These are phyloP conservation scores for Selaginella moellendorffii DNA, from an alignment of 75 land plant genomes.

Conservation along the genomic window DNA sequence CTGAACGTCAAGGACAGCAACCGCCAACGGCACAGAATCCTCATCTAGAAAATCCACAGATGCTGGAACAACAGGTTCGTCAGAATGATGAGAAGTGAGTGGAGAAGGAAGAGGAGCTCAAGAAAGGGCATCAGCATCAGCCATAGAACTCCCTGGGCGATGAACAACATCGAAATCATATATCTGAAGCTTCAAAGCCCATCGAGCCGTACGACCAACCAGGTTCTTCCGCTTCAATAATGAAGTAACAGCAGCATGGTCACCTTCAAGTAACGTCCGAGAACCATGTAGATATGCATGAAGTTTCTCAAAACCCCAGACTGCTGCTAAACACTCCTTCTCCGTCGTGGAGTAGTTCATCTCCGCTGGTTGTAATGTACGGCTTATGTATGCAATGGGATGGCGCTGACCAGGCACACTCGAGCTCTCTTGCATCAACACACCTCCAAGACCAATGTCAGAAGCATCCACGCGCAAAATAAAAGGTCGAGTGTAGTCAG, in stretches of 20 bases:
- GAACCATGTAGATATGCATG: slow-evolving; percentile 11
- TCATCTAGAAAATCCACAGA: no score
- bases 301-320: slow-evolving; percentile 11
- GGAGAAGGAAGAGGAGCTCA: no score
- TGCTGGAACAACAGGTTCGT: no score
- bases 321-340: slow-evolving; percentile 8
- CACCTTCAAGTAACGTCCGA: neutral
- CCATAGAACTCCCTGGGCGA: neutral
- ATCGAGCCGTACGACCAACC: neutral
- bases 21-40: no score
- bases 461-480: neutral
- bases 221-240: neutral
- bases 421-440: neutral
- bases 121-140: no score
- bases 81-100: no score
- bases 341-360: slow-evolving; percentile 9
- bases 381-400: slow-evolving; percentile 7
- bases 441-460: neutral
- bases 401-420: neutral
- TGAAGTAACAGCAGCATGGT: neutral
- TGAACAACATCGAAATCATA: neutral
- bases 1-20: no score
- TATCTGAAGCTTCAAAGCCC: neutral
- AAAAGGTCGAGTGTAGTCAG: neutral
- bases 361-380: neutral